Percentiles rank a stretch among this genome's conserved stretches.
Conservation (phyloP, 805 yeast genomes). For the Wickerhamomyces queroliae region DNA sequence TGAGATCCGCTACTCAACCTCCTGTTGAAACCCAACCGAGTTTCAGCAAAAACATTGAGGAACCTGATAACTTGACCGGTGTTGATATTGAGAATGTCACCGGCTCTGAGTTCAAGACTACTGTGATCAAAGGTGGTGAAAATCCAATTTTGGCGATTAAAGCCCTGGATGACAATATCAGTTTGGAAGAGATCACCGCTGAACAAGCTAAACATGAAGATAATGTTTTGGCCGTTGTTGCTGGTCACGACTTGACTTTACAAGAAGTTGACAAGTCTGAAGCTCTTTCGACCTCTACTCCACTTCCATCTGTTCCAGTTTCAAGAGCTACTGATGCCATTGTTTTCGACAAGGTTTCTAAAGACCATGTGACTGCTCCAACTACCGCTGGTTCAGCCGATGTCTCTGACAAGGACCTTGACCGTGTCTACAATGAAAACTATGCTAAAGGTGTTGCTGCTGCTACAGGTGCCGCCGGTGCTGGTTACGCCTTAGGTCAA, state of each 20-base stretch:
- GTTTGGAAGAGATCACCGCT: slow-evolving; percentile 10
- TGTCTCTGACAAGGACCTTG: too few species aligned
- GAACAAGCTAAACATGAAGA: slow-evolving; percentile 15
- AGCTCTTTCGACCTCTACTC: background rate
- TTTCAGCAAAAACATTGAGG: background rate
- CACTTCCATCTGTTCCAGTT: slow-evolving; percentile 1
- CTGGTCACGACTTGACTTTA: slow-evolving; percentile 7
- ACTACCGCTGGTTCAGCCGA: slow-evolving; percentile 8
- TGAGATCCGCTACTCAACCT: background rate
- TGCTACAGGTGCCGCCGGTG: background rate
- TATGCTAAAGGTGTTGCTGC: background rate
- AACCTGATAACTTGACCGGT: background rate
- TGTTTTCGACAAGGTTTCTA: background rate
- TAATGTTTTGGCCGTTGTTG: slow-evolving; percentile 12
- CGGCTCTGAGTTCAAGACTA: slow-evolving; percentile 9
- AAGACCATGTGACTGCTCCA: slow-evolving; percentile 19
- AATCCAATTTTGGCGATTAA: slow-evolving; percentile 9
- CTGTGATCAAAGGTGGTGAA: slow-evolving; percentile 7
- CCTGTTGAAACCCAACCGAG: background rate
- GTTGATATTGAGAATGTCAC: slow-evolving; percentile 9
- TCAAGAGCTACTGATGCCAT: background rate
- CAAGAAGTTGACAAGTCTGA: slow-evolving; percentile 1
- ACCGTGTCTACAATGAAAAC: too few species aligned
- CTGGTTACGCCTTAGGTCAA: background rate
- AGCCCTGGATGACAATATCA: slow-evolving; percentile 7